A percentile compares a stretch with the other conserved stretches of the same genome.
Conservation (phyloP, 1,284 basidiomycete species). For the Cryptococcus sp. region DNA sequence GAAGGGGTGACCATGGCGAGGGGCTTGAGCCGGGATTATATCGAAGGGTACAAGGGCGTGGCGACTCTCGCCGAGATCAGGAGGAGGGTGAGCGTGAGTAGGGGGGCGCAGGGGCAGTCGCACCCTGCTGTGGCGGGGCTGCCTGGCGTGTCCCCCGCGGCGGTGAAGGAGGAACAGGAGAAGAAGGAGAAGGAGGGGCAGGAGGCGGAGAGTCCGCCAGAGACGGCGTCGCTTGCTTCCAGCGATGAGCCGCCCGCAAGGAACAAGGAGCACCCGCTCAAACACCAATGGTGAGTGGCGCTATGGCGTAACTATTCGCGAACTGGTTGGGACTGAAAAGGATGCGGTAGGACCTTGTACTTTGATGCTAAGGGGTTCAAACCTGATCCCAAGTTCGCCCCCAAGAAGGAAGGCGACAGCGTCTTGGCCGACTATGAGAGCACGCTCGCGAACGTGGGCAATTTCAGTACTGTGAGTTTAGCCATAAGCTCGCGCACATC, state of each 20-base stretch:
- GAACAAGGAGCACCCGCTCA: conserved; percentile 76
- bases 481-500: conserved; percentile 4
- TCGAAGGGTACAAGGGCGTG: conserved; percentile 77
- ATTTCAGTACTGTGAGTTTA: conserved; percentile 64
- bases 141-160: not conserved
- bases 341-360: conserved; percentile 67
- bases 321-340: not conserved
- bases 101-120: not conserved
- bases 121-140: not conserved
- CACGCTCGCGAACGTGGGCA: conserved; percentile 70
- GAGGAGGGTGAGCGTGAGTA: conserved; percentile 51
- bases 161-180: not conserved
- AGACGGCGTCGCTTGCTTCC: conserved; percentile 4
- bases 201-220: conserved; percentile 7
- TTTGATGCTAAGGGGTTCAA: conserved; percentile 77
- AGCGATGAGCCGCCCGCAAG: conserved; percentile 15
- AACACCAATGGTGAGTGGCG: conserved; percentile 68
- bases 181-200: conserved; percentile 2
- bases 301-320: not conserved
- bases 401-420: conserved; percentile 18
- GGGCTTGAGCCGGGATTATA: conserved; percentile 28
- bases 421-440: conserved; percentile 55
- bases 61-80: conserved; percentile 76
- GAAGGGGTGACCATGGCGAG: conserved; percentile 11
- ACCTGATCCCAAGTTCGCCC: conserved; percentile 55